A percentile compares a stretch with the other conserved stretches of the same genome.
Conservation (phyloP, 805 yeast genomes). For the Candida rishiriensis region DNA sequence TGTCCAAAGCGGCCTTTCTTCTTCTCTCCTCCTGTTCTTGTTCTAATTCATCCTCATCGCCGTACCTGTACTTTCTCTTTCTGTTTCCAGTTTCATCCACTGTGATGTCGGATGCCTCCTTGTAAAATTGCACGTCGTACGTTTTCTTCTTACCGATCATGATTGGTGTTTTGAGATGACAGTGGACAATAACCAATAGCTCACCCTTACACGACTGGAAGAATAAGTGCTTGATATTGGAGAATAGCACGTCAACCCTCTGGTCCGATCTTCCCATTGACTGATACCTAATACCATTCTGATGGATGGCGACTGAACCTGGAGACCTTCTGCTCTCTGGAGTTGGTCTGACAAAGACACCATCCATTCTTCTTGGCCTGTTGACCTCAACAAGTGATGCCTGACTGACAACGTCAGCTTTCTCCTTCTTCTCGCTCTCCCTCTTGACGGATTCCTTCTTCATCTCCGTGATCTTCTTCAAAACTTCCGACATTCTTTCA, state of each 20-base stretch:
- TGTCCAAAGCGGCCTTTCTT: conserved; percentile 84
- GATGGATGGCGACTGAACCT: conserved; percentile 86
- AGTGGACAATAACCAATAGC: conserved; percentile 84
- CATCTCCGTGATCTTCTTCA: conserved; percentile 84
- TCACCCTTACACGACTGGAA: conserved; percentile 97
- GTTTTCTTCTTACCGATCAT: conserved; percentile 96
- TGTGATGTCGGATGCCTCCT: conserved; percentile 94
- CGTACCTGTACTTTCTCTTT: conserved; percentile 80
- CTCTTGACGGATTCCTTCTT: conserved; percentile 88
- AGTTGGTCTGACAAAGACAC: conserved; percentile 87
- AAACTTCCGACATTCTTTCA: conserved; percentile 85
- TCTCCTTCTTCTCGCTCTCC: conserved; percentile 83
- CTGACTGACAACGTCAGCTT: conserved; percentile 93
- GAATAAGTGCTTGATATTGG: conserved; percentile 87
- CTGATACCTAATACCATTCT: conserved; percentile 92
- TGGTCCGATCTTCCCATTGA: conserved; percentile 82
- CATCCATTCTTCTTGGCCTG: conserved; percentile 81
- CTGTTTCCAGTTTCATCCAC: conserved; percentile 97
- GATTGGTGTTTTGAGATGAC: conserved; percentile 87
- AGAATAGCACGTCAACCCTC: conserved; percentile 79
- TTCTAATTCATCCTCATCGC: conserved; percentile 97
- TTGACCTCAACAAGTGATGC: conserved; percentile 81
- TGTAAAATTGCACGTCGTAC: conserved; percentile 89
- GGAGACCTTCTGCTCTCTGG: conserved; percentile 97
- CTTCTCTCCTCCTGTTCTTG: conserved; percentile 98